Base-by-base conservation (phyloP, 2,329 filamentous ascomycete species). In the Penicillium rolfsii region DNA sequence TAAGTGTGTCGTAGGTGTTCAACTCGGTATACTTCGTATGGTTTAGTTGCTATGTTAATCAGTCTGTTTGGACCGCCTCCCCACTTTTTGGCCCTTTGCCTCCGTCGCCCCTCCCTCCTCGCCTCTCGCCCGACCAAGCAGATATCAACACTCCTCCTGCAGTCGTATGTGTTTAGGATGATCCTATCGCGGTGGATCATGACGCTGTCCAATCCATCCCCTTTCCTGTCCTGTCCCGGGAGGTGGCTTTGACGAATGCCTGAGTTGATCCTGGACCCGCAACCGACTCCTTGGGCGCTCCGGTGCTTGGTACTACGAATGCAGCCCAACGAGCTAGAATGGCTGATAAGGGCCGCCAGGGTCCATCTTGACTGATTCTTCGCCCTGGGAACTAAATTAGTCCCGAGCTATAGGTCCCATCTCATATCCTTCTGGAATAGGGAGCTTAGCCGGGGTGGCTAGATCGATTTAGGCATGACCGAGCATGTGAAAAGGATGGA, bases 131-230 rank as follows among this genome's bases (percentile, higher is more conserved):
- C 46, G 16, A 49, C 46, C 28, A 5, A 49, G 28, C 8, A 49
- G 30, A 11, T 36, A 36, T 36, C 35, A 14, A 36, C 5, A 33
- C 30, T 22, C 19, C 2, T 5, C 28, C 8, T 36, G 12, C 11
- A 36, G 33, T 35, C 9, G 55, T 14, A 30, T 28, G 43, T 16
- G 8, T 19, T 28, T 16, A 49, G 2, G 49, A 55, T 56, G 59
- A 59, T 57, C 57, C 36, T 59, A 59, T 60, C 43, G 9, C 35
- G 24, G 59, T 64, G 57, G 62, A 55, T 41, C 59, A 64, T 53
- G 9, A 49, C 50, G 59, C 56, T 61, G 59, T 59, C 59, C 60
- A 33, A 46, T 49, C 22, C 22, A 8, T 16, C 55, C 41, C 40
- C 19, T 50, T 12, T 41, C 35, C 16, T 28, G 24, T 33, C 48